Percentiles rank a stretch among this genome's conserved stretches.
Evolutionary conservation across 495 filamentous ascomycete genomes (phyloP).

Genomic region (Penicillium atrosanguineum): DNA sequence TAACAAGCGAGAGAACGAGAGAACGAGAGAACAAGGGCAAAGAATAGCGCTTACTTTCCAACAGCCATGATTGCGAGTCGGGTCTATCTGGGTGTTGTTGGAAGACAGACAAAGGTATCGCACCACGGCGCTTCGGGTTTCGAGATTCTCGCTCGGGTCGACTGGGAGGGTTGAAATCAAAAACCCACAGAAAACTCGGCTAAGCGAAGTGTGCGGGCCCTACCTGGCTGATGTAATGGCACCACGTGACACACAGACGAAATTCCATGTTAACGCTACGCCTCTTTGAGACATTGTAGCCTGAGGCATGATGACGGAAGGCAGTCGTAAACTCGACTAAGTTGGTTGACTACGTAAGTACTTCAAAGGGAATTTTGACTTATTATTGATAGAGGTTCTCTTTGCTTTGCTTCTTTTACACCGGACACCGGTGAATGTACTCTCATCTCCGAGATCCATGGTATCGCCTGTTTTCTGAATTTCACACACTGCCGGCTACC

Average conservation of each 20-base stretch:
- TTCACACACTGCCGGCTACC: too few relatives aligned
- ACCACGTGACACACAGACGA: conserved; percentile 33
- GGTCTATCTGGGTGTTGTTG: conserved; percentile 39
- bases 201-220: conserved; percentile 47
- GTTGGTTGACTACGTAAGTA: too few relatives aligned
- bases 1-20: not conserved
- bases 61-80: conserved; percentile 80
- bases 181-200: conserved; percentile 51
- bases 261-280: not conserved
- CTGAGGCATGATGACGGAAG: not conserved
- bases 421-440: too few relatives aligned
- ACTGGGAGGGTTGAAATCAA: conserved; percentile 37
- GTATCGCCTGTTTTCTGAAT: too few relatives aligned
- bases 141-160: conserved; percentile 37
- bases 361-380: not conserved
- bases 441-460: too few relatives aligned
- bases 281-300: not conserved
- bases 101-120: conserved; percentile 47
- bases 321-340: not conserved
- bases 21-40: conserved; percentile 10
- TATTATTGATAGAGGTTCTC: not conserved
- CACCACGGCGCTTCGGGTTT: conserved; percentile 40
- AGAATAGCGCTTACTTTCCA: conserved; percentile 69
- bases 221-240: conserved; percentile 13
- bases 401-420: not conserved